These are phyloP conservation scores for Cynara cardunculus DNA, from an alignment of 129 eudicot species.

Conservation along the genomic window DNA sequence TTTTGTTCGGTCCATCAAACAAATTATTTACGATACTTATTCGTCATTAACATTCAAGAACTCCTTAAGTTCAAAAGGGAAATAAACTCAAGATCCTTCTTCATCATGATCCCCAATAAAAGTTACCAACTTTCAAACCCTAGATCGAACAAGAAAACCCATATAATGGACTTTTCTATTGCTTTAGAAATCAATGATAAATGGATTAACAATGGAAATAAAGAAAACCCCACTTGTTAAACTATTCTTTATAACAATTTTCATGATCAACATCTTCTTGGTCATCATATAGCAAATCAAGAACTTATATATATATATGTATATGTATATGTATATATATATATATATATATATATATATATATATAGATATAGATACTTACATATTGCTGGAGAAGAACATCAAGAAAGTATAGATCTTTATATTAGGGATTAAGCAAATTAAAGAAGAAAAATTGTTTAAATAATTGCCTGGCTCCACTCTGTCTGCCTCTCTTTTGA, in stretches of 20 bases:
- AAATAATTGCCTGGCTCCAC: conserved; percentile 63
- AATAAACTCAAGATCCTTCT: background rate
- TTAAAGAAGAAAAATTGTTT: background rate
- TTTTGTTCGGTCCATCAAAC: background rate
- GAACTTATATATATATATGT: background rate
- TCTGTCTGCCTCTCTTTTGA: conserved; percentile 54
- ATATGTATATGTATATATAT: background rate
- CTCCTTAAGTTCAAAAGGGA: background rate
- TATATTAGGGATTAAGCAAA: background rate
- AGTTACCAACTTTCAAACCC: background rate
- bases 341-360: background rate
- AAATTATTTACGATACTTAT: background rate
- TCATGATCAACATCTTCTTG: conserved; percentile 6
- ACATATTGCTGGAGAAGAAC: background rate
- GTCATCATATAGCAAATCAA: conserved; percentile 7
- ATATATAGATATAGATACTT: background rate
- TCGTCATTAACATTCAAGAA: background rate
- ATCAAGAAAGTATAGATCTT: background rate
- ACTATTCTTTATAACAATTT: conserved; percentile 1
- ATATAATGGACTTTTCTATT: background rate
- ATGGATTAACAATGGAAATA: background rate
- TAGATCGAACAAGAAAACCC: background rate
- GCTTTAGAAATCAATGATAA: background rate
- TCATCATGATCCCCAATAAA: background rate
- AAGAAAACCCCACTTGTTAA: conserved; percentile 2